Evolutionary conservation across 768 basidiomycete species (phyloP), one percentile per base, ranked within the genome.

Genomic region (Saitozyma podzolica): DNA sequence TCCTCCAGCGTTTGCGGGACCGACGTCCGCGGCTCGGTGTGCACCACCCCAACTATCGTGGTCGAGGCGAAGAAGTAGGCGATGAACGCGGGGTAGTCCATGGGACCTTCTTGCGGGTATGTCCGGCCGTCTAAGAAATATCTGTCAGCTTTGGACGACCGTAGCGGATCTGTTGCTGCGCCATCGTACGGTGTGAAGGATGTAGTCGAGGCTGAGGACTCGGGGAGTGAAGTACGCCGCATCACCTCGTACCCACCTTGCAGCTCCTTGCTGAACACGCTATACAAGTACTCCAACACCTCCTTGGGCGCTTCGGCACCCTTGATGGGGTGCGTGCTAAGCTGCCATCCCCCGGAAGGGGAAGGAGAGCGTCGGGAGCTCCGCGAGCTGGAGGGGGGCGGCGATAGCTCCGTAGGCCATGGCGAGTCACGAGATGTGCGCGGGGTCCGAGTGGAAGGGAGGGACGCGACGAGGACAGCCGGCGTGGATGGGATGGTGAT

Each of bases 51-150:
- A 57, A 93, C 76, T 68, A 93, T 83, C 2, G 89, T 87, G 68
- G 90, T 89, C 19, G 84, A 88, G 0, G 86, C 84, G 69, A 90
- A 90, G 79, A 89, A 93, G 78, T 91, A 92, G 10, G 83, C 81
- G 61, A 83, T 84, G 79, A 92, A 96, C 3, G 83, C 80, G 40
- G 84, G 79, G 20, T 83, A 82, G 7, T 80, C 76, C 60, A 83
- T 77, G 16, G 73, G 67, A 9, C 75, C 78, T 78, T 92, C 89
- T 79, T 94, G 92, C 0, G 92, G 92, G 78, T 94, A 95, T 8
- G 92, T 91, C 65, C 81, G 71, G 1, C 93, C 93, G 51, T 67
- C 79, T 79, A 53, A 9, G 39, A 14, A 9, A 45, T 9, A 45
- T 45, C 43, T 9, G 43, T 16, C 9, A 45, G 43, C 43, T 16